These are phyloP conservation scores for Hanseniaspora sp. DNA, from an alignment of 1,139 yeast species.

Conservation along the genomic window DNA sequence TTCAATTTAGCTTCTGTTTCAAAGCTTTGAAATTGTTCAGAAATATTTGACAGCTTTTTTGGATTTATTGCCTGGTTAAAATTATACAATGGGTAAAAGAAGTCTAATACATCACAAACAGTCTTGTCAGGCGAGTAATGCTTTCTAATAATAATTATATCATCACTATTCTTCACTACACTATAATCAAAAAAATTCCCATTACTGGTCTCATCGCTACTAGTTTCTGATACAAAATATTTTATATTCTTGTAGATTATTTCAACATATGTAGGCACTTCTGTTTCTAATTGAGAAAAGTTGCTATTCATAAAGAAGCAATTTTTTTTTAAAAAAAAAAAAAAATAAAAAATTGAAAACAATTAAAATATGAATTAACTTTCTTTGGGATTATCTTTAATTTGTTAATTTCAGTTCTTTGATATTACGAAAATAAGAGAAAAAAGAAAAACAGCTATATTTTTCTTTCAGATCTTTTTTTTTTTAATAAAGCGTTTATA, in stretches of 20 bases:
- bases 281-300: neutral
- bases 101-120: neutral
- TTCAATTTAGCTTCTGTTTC: neutral
- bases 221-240: slow-evolving; percentile 8
- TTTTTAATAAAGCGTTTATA: too few species aligned
- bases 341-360: too few species aligned
- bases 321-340: too few species aligned
- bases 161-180: neutral
- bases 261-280: neutral
- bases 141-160: neutral
- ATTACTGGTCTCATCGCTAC: neutral
- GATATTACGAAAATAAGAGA: too few species aligned
- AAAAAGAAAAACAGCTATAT: too few species aligned
- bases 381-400: too few species aligned
- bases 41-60: neutral
- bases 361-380: too few species aligned
- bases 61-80: neutral
- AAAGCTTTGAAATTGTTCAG: neutral
- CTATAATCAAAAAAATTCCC: neutral
- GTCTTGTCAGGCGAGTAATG: neutral
- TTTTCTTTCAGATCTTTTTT: too few species aligned
- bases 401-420: too few species aligned
- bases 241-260: slow-evolving; percentile 3
- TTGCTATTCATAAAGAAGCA: neutral
- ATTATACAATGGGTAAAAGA: neutral